Base-by-base conservation (phyloP, 2,329 filamentous ascomycete species). In the Beauveria sp. region DNA sequence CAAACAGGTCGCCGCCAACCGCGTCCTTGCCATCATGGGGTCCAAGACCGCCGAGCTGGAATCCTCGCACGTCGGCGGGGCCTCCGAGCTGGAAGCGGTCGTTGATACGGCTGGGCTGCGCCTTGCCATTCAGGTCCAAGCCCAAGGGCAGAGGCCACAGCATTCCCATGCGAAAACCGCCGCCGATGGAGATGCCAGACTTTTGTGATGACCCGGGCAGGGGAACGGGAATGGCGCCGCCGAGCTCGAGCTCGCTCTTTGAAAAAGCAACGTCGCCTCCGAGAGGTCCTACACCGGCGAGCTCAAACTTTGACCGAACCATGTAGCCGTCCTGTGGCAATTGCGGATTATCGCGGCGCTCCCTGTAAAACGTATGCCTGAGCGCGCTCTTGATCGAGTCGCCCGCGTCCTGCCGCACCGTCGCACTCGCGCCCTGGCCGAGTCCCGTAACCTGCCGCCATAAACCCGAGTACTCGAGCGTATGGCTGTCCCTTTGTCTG, bases 51-150 rank as follows among this genome's bases (percentile, higher is more conserved):
- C 88, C 90, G 24, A 96, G 84, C 63, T 91, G 88, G 81, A 99
- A 99, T 2, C 95, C 95, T 61, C 95, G 90, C 16, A 99, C 90
- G 71, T 96, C 93, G 3, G 92, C 96, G 3, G 95, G 93, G 0
- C 95, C 95, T 49, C 95, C 95, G 38, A 99, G 89, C 70, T 92
- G 87, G 78, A 99, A 99, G 50, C 95, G 91, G 74, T 99, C 95
- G 72, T 96, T 97, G 69, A 98, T 83, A 34, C 91, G 86, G 66
- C 90, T 96, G 5, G 88, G 84, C 26, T 83, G 79, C 0, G 88
- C 82, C 22, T 78, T 77, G 54, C 78, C 77, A 20, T 75, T 69
- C 58, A 80, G 68, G 18, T 77, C 74, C 67, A 81, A 84, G 7
- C 85, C 85, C 8, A 89, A 77, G 1, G 90, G 83, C 18, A 99